Percentiles rank a stretch among this genome's conserved stretches.
These are phyloP conservation scores for Balakata baccata DNA, from an alignment of 345 rosid genomes.

Conservation along the genomic window DNA sequence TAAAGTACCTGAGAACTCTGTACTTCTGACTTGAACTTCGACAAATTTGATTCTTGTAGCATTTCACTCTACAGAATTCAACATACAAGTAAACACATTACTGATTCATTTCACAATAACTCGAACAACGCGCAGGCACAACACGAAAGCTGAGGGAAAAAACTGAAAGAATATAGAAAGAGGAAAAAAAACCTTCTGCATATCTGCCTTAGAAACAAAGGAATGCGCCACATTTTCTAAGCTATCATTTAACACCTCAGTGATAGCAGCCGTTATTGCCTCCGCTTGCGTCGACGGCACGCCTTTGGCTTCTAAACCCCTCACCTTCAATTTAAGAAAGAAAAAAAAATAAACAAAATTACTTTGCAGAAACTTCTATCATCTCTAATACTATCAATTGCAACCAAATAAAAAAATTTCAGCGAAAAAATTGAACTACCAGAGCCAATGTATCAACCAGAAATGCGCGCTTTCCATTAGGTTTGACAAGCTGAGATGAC, in stretches of 20 bases:
- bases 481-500: constrained; percentile 58
- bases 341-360: not conserved
- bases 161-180: not conserved
- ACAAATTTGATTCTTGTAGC: constrained; percentile 74
- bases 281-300: constrained; percentile 93
- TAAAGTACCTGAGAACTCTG: constrained; percentile 73
- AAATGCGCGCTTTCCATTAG: constrained; percentile 71
- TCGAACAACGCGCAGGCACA: too few species aligned
- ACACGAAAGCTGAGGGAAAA: not conserved
- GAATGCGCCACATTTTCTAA: constrained; percentile 84
- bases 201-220: constrained; percentile 73
- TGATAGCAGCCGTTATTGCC: constrained; percentile 81
- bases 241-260: constrained; percentile 82
- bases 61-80: constrained; percentile 56
- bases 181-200: constrained; percentile 63
- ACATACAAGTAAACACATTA: constrained; percentile 1
- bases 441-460: constrained; percentile 93
- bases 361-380: not conserved
- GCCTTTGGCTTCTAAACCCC: constrained; percentile 80
- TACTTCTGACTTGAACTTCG: constrained; percentile 83
- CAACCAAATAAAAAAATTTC: too few species aligned
- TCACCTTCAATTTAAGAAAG: constrained; percentile 42
- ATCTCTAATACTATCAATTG: too few species aligned
- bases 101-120: not conserved
- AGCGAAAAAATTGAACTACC: constrained; percentile 30